Evolutionary conservation across 768 basidiomycete species (phyloP), one percentile per base, ranked within the genome.

Genomic region (Leucogyrophana mollusca): DNA sequence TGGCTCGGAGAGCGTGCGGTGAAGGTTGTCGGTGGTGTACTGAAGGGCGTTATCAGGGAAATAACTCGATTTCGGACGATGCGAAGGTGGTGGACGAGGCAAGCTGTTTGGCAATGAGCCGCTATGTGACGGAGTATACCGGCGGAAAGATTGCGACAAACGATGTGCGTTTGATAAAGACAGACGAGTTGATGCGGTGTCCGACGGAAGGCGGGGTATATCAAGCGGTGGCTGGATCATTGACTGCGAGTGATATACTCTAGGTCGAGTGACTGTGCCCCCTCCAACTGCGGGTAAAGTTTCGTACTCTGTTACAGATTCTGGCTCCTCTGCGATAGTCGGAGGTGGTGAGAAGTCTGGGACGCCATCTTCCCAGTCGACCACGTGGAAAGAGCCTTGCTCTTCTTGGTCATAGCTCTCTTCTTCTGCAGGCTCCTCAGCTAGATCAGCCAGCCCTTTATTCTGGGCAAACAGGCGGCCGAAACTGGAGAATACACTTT

Each of bases 221-320:
- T 58, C 55, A 2, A 53, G 23, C 3, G 79, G 67, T 20, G 77
- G 61, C 48, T 82, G 77, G 22, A 88, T 83, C 59, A 80, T 79
- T 1, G 88, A 89, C 57, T 94, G 92, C 0, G 90, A 83, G 61
- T 94, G 94, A 52, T 82, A 83, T 24, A 94, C 78, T 4, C 93
- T 74, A 1, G 94, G 94, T 11, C 91, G 82, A 9, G 86, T 87
- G 54, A 96, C 80, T 1, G 79, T 84, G 0, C 94, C 94, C 11
- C 93, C 93, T 14, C 94, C 94, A 4, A 96, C 87, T 3, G 94
- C 94, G 10, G 94, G 91, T 27, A 94, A 82, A 1, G 87, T 86
- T 61, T 95, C 91, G 64, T 87, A 94, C 58, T 90, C 89, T 9
- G 74, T 66, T 33, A 76, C 61, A 16, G 69, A 64, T 45, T 77